These are phyloP conservation scores for Coemansia sp. DNA, from an alignment of 192 early-diverging fungal genomes.

Conservation along the genomic window DNA sequence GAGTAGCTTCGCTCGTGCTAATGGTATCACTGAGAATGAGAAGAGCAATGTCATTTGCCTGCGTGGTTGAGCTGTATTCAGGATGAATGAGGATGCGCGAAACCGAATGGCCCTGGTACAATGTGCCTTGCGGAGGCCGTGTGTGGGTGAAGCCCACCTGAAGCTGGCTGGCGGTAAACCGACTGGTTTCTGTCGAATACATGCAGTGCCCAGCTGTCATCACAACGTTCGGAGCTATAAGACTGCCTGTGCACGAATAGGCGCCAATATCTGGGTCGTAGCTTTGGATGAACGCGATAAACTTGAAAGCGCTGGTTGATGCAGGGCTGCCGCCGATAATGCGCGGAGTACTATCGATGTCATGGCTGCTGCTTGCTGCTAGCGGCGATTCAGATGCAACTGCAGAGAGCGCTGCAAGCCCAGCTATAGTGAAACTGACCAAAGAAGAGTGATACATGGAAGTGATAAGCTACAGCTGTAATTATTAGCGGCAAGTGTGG, in stretches of 20 bases:
- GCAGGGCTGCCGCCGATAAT: slow-evolving; percentile 39
- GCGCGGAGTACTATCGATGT: background rate
- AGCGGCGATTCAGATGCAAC: background rate
- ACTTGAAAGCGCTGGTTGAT: slow-evolving; percentile 12
- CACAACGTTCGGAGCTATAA: slow-evolving; percentile 48
- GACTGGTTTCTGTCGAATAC: background rate
- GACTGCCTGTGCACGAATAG: slow-evolving; percentile 36
- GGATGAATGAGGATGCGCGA: slow-evolving; percentile 14
- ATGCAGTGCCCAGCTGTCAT: slow-evolving; percentile 53
- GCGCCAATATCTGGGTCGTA: background rate
- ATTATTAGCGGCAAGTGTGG: too few relatives aligned
- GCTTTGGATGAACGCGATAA: slow-evolving; percentile 26
- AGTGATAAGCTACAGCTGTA: too few relatives aligned
- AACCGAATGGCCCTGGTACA: slow-evolving; percentile 19
- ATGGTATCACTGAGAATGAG: slow-evolving; percentile 25
- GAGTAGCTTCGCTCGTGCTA: slow-evolving; percentile 11
- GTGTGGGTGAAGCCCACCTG: slow-evolving; percentile 23
- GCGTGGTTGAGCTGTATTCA: slow-evolving; percentile 6
- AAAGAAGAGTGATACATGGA: background rate
- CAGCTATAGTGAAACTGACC: background rate
- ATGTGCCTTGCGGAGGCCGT: slow-evolving; percentile 1
- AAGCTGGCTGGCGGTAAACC: slow-evolving; percentile 1
- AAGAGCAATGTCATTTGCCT: slow-evolving; percentile 38
- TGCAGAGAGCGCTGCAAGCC: slow-evolving; percentile 1
- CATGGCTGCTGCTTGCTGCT: background rate